Conservation (phyloP, 257 asterid species). For the Solanum pennellii region DNA sequence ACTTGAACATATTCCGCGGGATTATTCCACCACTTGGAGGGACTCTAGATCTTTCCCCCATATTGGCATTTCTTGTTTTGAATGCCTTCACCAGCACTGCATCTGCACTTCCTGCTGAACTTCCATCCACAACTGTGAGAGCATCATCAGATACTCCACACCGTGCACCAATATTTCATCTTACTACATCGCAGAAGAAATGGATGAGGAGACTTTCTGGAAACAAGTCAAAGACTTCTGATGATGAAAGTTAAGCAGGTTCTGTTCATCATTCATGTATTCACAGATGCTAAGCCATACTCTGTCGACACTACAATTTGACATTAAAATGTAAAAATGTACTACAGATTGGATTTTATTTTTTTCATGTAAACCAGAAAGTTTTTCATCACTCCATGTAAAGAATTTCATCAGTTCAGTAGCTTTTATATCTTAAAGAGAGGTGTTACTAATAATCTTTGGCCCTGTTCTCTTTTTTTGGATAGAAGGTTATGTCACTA, state of each 20-base stretch:
- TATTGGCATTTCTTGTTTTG: conserved; percentile 68
- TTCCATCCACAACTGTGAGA: conserved; percentile 33
- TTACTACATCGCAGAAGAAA: conserved; percentile 47
- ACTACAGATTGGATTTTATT: not conserved
- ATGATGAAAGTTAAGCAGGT: conserved; percentile 10
- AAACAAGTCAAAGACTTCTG: conserved; percentile 19
- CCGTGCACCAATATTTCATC: conserved; percentile 9
- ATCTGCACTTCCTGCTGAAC: conserved; percentile 92
- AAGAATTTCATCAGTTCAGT: not conserved
- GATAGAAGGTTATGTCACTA: not conserved
- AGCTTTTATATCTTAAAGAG: not conserved
- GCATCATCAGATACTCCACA: conserved; percentile 12
- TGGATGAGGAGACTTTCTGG: conserved; percentile 57
- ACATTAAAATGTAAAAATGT: not conserved
- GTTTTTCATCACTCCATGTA: not conserved
- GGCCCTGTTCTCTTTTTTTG: not conserved
- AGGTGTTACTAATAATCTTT: not conserved
- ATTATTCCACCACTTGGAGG: conserved; percentile 97
- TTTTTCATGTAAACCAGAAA: not conserved
- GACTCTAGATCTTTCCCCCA: conserved; percentile 75
- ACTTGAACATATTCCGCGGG: conserved; percentile 92
- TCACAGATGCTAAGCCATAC: not conserved
- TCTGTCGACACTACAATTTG: not conserved
- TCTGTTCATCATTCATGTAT: not conserved
- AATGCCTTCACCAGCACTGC: conserved; percentile 77